Percentiles rank a stretch among this genome's conserved stretches.
Evolutionary conservation across 2,329 filamentous ascomycete genomes (phyloP).

Genomic region (Ophiosphaerella herpotricha): DNA sequence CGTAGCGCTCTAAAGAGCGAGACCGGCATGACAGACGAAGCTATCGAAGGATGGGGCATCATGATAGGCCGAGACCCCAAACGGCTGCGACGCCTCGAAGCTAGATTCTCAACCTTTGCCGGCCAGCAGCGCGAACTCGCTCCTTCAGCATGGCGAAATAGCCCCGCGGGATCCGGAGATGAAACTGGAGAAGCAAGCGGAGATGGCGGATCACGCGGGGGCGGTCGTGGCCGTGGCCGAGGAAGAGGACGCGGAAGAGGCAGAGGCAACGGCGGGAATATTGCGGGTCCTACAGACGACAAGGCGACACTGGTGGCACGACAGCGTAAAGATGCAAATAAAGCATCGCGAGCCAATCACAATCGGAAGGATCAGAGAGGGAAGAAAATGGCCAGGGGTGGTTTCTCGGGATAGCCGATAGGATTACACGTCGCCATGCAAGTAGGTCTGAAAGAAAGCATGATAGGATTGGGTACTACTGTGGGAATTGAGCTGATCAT

Average conservation of each 20-base stretch:
- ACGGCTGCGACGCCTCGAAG: slow-evolving; percentile 71
- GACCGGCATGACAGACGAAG: slow-evolving; percentile 90
- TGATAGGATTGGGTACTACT: not conserved
- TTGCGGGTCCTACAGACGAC: slow-evolving; percentile 69
- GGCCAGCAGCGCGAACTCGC: slow-evolving; percentile 69
- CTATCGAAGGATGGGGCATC: slow-evolving; percentile 90
- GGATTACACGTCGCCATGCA: not conserved
- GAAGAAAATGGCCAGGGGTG: slow-evolving; percentile 65
- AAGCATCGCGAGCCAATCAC: slow-evolving; percentile 82
- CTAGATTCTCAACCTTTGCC: slow-evolving; percentile 67
- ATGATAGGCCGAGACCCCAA: slow-evolving; percentile 79
- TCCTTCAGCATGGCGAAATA: slow-evolving; percentile 64
- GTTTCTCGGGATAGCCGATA: slow-evolving; percentile 49
- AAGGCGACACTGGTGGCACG: slow-evolving; percentile 73
- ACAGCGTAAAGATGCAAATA: slow-evolving; percentile 79
- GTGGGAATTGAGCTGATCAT: not conserved
- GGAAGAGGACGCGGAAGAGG: slow-evolving; percentile 42
- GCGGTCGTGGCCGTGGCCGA: slow-evolving; percentile 2
- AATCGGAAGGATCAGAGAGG: slow-evolving; percentile 74
- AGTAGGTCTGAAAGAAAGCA: not conserved
- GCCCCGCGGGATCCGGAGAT: slow-evolving; percentile 58
- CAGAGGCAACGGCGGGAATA: slow-evolving; percentile 54
- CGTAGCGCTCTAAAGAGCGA: slow-evolving; percentile 70
- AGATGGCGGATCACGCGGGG: slow-evolving; percentile 50
- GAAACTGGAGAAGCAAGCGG: slow-evolving; percentile 53